Evolutionary conservation across 2,329 filamentous ascomycete species (phyloP).

Genomic region (Zasmidium cellare): DNA sequence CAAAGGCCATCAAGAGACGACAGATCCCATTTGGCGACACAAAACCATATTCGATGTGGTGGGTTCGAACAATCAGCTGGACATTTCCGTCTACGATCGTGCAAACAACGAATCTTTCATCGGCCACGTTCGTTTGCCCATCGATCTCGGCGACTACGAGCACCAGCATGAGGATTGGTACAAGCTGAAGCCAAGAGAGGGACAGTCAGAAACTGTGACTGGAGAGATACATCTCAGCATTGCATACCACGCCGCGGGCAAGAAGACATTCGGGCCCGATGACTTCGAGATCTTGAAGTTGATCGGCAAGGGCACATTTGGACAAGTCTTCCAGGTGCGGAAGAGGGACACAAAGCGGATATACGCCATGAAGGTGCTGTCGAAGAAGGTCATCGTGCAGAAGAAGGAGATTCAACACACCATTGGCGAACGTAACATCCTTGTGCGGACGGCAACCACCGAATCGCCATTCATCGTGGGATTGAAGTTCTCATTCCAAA

Average conservation of each 20-base stretch:
- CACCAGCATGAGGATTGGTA: conserved; percentile 83
- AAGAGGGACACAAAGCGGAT: conserved; percentile 96
- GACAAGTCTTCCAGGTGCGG: conserved; percentile 95
- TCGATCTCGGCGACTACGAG: conserved; percentile 67
- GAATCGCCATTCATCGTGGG: conserved; percentile 98
- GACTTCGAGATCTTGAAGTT: conserved; percentile 96
- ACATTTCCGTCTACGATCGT: conserved; percentile 91
- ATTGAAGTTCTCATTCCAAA: conserved; percentile 98
- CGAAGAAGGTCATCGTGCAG: conserved; percentile 99
- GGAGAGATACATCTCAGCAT: conserved; percentile 90
- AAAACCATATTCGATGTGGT: conserved; percentile 95
- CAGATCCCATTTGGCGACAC: conserved; percentile 92
- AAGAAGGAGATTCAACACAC: conserved; percentile 99
- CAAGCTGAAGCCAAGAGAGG: conserved; percentile 73
- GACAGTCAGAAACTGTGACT: conserved; percentile 70
- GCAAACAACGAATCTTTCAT: conserved; percentile 84
- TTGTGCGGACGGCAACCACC: conserved; percentile 91
- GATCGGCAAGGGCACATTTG: conserved; percentile 97
- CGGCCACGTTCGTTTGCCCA: conserved; percentile 82
- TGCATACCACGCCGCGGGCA: conserved; percentile 80
- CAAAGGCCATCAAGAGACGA: conserved; percentile 64
- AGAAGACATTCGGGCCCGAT: conserved; percentile 88
- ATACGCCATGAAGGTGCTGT: conserved; percentile 98
- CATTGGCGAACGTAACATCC: conserved; percentile 92
- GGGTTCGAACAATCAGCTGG: conserved; percentile 83